Base-by-base conservation (phyloP, 345 rosid species). In the Pistacia vera region DNA sequence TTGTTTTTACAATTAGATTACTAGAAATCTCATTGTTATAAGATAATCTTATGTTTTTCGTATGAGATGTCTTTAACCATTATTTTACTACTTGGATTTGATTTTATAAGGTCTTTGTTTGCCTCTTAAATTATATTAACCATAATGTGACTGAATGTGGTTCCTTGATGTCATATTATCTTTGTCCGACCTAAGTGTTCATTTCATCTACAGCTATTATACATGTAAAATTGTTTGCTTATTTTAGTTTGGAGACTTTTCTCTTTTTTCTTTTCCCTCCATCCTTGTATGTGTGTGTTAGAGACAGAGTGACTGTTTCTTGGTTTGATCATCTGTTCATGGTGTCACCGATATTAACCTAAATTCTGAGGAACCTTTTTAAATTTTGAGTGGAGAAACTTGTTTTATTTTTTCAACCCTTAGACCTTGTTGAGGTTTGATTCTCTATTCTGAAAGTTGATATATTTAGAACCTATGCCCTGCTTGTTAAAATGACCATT, bases 31-130 rank as follows among this genome's bases (percentile, higher is more conserved):
- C 28, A 52, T 10, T 71, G 48, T 63, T 63, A 12, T n/a, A 41
- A 20, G 46, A 18, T 70, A 44, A 55, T 30, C 11, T 72, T 54
- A n/a, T 65, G 11, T 38, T 64, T 51, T 55, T 64, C 33, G 5
- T 55, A 25, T 51, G 38, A 41, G 17, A 64, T 54, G 63, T 10
- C 8, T 46, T 22, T 33, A 54, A 22, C 28, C 25, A 56, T 55
- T 22, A 35, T 62, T 33, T 75, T 17, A 58, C 48, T 4, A 35
- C 25, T 33, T 49, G 51, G 35, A 70, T 57, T 69, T 69, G 20
- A 11, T 54, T 56, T 66, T 33, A 25, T 56, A 56, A 52, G 10
- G 17, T 74, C 41, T 54, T 74, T 36, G 18, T 66, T 75, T 66
- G 33, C 57, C 36, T 5, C 48, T 52, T 20, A 30, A 18, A 64